Conservation (phyloP, 2,329 filamentous ascomycete genomes). For the Colletotrichum sp. region DNA sequence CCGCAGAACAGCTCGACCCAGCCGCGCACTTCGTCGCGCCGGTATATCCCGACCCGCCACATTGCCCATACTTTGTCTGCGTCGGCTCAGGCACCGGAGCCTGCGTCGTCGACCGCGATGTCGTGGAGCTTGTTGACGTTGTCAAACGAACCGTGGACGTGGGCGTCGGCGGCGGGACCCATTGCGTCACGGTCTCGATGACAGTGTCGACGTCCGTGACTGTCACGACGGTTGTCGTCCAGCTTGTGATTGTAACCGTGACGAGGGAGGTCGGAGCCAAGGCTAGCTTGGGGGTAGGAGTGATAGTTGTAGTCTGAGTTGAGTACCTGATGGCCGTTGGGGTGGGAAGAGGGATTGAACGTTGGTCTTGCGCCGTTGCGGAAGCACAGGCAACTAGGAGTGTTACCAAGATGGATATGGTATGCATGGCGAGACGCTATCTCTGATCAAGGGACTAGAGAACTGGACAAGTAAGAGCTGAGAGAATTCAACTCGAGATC, state of each 20-base stretch:
- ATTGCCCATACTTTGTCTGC: conserved; percentile 18
- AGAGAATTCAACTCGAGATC: background rate
- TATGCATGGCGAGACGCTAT: background rate
- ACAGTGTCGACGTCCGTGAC: conserved; percentile 7
- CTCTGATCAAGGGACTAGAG: background rate
- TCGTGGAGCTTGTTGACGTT: background rate
- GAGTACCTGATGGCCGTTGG: background rate
- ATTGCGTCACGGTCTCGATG: conserved; percentile 12
- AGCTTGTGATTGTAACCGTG: conserved; percentile 5
- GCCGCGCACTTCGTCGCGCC: conserved; percentile 15
- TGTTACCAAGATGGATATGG: background rate
- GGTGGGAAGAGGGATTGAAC: background rate
- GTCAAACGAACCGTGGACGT: background rate
- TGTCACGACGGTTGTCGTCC: conserved; percentile 2
- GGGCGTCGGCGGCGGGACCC: background rate
- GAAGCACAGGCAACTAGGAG: background rate
- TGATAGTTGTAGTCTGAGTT: background rate
- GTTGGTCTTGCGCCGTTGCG: background rate
- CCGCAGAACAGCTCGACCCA: conserved; percentile 5
- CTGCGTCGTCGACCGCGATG: background rate
- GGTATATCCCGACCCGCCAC: conserved; percentile 7
- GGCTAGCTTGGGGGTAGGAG: background rate
- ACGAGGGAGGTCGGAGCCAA: background rate
- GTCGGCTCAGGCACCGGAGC: conserved; percentile 3
- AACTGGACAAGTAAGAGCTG: background rate